phyloP scores from a whole-genome alignment of 1,284 basidiomycete species.

The Cutaneotrichosporon sp. region DNA sequence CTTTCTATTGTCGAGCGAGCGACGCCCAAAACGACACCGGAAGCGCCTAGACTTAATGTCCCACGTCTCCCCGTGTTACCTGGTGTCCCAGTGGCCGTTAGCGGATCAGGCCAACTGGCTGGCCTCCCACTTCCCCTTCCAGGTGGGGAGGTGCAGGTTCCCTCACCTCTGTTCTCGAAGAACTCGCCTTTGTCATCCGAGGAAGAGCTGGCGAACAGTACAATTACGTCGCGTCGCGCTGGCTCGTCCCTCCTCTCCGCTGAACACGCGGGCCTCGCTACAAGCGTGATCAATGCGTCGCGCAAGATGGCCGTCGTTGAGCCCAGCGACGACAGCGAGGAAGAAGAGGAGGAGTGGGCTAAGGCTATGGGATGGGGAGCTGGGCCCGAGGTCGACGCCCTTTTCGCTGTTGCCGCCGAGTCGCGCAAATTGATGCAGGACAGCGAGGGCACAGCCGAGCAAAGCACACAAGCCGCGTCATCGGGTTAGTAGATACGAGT shows the following conservation, averaged over 20 bases:
- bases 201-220: background rate
- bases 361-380: constrained; percentile 32
- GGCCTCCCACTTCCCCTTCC: background rate
- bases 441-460: background rate
- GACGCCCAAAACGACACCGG: constrained; percentile 6
- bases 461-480: background rate
- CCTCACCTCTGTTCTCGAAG: background rate
- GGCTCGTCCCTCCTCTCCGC: constrained; percentile 2
- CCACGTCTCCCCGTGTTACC: constrained; percentile 2
- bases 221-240: background rate
- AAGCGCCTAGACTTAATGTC: background rate
- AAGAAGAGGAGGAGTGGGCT: constrained; percentile 38
- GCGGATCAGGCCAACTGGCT: background rate
- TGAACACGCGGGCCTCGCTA: constrained; percentile 16
- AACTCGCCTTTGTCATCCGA: no score
- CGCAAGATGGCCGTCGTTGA: constrained; percentile 16
- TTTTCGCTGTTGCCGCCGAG: constrained; percentile 29
- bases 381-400: constrained; percentile 27
- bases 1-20: constrained; percentile 22
- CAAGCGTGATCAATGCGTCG: constrained; percentile 23
- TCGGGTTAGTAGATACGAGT: background rate
- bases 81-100: constrained; percentile 4
- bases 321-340: constrained; percentile 18
- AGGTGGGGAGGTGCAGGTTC: background rate
- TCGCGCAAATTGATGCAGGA: constrained; percentile 25